phyloP scores from a whole-genome alignment of 2,329 filamentous ascomycete species.

The Ascochyta lentis region DNA sequence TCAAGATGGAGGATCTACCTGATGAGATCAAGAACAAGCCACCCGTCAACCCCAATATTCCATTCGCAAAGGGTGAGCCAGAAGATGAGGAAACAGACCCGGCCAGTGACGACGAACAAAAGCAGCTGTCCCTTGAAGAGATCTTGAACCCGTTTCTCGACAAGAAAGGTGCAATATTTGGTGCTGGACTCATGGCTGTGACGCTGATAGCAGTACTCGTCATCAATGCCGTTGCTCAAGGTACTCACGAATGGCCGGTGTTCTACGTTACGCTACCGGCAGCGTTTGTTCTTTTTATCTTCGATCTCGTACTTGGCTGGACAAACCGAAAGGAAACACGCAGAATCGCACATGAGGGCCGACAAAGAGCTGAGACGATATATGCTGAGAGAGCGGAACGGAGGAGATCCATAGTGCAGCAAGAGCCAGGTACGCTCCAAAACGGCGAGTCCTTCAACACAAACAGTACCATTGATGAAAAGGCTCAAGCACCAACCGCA shows the following conservation, averaged over 20 bases:
- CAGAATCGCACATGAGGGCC: constrained; percentile 64
- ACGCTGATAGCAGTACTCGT: constrained; percentile 71
- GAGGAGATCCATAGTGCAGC: constrained; percentile 27
- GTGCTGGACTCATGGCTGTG: constrained; percentile 69
- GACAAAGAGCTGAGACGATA: constrained; percentile 56
- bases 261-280: constrained; percentile 74
- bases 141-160: constrained; percentile 79
- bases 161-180: constrained; percentile 68
- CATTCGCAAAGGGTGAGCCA: constrained; percentile 63
- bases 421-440: constrained; percentile 14
- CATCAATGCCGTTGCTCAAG: constrained; percentile 67
- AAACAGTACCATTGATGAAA: constrained; percentile 17
- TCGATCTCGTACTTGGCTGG: constrained; percentile 72
- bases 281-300: constrained; percentile 71
- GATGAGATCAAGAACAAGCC: constrained; percentile 61
- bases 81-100: constrained; percentile 59
- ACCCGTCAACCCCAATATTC: constrained; percentile 77
- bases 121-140: constrained; percentile 70
- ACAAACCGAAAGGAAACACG: constrained; percentile 67
- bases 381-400: constrained; percentile 43
- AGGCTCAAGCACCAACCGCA: constrained; percentile 6
- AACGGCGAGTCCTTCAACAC: constrained; percentile 9
- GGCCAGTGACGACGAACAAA: constrained; percentile 57
- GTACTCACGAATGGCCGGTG: constrained; percentile 61
- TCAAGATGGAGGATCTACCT: constrained; percentile 72